Evolutionary conservation across 495 filamentous ascomycete genomes (phyloP).

Genomic region (Diplogelasinospora grovesii): DNA sequence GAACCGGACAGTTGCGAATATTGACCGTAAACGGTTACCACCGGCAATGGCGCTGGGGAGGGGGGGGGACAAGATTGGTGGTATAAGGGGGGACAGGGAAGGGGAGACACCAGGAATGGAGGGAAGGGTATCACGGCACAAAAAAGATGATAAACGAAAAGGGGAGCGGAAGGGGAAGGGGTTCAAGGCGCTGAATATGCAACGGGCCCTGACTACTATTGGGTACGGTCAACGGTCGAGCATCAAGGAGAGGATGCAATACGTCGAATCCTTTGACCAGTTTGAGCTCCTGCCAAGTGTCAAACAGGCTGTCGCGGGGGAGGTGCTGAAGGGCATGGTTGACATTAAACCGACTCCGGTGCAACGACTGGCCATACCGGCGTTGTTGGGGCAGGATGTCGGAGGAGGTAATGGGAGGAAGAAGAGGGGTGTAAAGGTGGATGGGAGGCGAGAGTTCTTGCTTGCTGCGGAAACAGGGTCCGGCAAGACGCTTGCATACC

Average conservation of each 20-base stretch:
- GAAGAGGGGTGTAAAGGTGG: not conserved
- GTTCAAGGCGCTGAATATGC: constrained; percentile 91
- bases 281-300: constrained; percentile 68
- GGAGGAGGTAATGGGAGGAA: constrained; percentile 4
- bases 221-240: constrained; percentile 62
- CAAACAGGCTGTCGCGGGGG: constrained; percentile 61
- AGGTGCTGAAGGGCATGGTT: constrained; percentile 64
- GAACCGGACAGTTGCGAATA: constrained; percentile 67
- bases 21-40: constrained; percentile 24
- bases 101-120: constrained; percentile 21
- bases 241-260: constrained; percentile 62
- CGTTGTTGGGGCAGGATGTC: constrained; percentile 47
- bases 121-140: no score
- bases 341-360: constrained; percentile 78
- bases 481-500: constrained; percentile 90
- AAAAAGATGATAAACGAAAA: no score
- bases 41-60: not conserved
- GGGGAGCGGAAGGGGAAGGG: constrained; percentile 32
- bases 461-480: constrained; percentile 95
- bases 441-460: constrained; percentile 64
- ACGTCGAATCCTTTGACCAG: constrained; percentile 69
- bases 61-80: constrained; percentile 18
- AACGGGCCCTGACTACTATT: constrained; percentile 64
- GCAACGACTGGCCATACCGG: constrained; percentile 81
- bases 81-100: constrained; percentile 32